phyloP scores from a whole-genome alignment of 2,329 filamentous ascomycete species.

The Chaetomiaceae sp. region DNA sequence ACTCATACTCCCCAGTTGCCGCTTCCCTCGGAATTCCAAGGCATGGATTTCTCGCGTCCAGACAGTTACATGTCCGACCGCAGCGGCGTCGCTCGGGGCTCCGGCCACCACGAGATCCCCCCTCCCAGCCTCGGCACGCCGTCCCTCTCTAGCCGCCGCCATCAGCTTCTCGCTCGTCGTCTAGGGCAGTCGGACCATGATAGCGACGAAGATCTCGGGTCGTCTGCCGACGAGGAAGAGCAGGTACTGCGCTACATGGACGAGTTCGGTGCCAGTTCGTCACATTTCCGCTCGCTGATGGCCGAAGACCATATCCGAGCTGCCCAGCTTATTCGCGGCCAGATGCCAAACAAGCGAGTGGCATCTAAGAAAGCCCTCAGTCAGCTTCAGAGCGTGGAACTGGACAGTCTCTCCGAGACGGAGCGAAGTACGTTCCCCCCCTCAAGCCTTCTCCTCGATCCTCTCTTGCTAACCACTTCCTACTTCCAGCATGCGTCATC shows the following conservation, averaged over 20 bases:
- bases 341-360: constrained; percentile 40
- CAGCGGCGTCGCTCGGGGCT: not conserved
- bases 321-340: constrained; percentile 44
- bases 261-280: constrained; percentile 4
- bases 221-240: constrained; percentile 19
- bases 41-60: not conserved
- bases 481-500: constrained; percentile 51
- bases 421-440: constrained; percentile 42
- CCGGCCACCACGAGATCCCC: not conserved
- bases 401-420: constrained; percentile 40
- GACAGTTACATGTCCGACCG: not conserved
- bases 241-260: constrained; percentile 20
- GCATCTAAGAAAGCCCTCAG: constrained; percentile 44
- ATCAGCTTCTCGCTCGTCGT: not conserved
- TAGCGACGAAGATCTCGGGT: constrained; percentile 27
- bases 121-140: not conserved
- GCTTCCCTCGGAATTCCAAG: not conserved
- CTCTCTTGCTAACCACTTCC: constrained; percentile 9
- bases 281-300: constrained; percentile 9
- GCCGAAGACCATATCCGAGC: constrained; percentile 36
- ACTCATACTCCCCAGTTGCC: not conserved
- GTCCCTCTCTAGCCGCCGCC: not conserved
- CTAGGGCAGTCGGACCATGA: constrained; percentile 15
- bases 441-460: not conserved
- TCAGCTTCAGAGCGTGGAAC: constrained; percentile 43